Percentiles rank a stretch among this genome's conserved stretches.
These are phyloP conservation scores for Claviceps monticola DNA, from an alignment of 2,329 filamentous ascomycete genomes.

Conservation along the genomic window DNA sequence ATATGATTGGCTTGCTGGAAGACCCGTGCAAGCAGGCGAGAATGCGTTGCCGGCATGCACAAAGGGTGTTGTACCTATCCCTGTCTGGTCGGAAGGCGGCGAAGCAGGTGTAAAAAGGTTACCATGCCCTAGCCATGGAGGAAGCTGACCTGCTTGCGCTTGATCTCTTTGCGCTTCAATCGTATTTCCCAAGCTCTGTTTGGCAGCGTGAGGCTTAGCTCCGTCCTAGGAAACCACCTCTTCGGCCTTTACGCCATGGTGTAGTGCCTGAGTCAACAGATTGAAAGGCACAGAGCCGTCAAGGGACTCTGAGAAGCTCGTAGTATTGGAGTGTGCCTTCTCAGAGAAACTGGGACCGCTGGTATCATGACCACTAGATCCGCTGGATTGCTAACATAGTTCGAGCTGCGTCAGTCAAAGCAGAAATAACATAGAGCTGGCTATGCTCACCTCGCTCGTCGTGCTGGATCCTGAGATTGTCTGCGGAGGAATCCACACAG, in stretches of 20 bases:
- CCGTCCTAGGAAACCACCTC: slow-evolving; percentile 5
- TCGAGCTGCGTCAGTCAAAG: background rate
- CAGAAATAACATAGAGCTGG: background rate
- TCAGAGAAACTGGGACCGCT: background rate
- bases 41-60: background rate
- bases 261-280: slow-evolving; percentile 3
- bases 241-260: background rate
- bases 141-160: background rate
- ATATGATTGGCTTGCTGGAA: slow-evolving; percentile 4
- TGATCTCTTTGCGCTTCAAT: background rate
- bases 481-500: slow-evolving; percentile 1
- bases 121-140: background rate
- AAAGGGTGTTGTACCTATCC: background rate
- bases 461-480: background rate
- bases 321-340: slow-evolving; percentile 1
- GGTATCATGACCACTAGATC: background rate
- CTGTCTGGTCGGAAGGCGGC: background rate
- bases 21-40: background rate
- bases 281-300: slow-evolving; percentile 1
- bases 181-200: background rate
- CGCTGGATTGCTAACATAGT: background rate
- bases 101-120: background rate
- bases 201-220: slow-evolving; percentile 1
- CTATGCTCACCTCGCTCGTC: slow-evolving; percentile 4
- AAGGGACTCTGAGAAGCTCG: slow-evolving; percentile 3